A percentile compares a stretch with the other conserved stretches of the same genome.
Evolutionary conservation across 306 rosid species (phyloP).

Genomic region (Neltuma alba): DNA sequence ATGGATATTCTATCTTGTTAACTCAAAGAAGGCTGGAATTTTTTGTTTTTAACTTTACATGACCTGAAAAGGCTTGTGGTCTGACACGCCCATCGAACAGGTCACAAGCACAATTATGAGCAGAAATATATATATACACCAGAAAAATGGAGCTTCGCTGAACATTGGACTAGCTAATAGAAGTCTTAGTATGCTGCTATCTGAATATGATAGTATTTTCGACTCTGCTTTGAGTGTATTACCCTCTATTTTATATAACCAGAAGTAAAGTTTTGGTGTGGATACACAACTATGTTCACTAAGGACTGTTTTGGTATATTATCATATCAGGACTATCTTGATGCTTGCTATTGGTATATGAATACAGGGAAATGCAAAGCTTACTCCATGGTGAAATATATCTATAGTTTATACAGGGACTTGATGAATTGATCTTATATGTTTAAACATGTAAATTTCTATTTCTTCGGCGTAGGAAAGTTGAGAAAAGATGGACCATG

Average conservation of each 20-base stretch:
- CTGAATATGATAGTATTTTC: background rate
- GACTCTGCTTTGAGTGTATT: background rate
- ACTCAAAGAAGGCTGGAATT: background rate
- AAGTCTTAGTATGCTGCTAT: background rate
- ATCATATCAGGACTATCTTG: too few species aligned
- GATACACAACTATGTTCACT: too few species aligned
- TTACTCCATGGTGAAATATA: background rate
- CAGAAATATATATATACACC: background rate
- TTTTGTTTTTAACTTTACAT: background rate
- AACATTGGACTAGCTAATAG: conserved; percentile 6
- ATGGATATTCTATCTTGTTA: background rate
- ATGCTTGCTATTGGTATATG: background rate
- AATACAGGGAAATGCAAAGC: background rate
- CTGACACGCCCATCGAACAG: background rate
- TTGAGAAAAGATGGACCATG: conserved; percentile 75
- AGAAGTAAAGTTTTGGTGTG: background rate
- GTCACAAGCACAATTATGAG: conserved; percentile 10
- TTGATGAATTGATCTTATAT: background rate
- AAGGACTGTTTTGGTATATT: too few species aligned
- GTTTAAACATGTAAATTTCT: conserved; percentile 21
- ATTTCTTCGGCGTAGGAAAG: conserved; percentile 49
- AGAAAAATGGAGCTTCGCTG: background rate
- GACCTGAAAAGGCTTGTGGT: conserved; percentile 24
- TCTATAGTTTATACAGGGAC: conserved; percentile 10
- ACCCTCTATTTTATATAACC: background rate